Percentiles rank a stretch among this genome's conserved stretches.
These are phyloP conservation scores for Backusella circina DNA, from an alignment of 192 early-diverging fungal species.

Conservation along the genomic window DNA sequence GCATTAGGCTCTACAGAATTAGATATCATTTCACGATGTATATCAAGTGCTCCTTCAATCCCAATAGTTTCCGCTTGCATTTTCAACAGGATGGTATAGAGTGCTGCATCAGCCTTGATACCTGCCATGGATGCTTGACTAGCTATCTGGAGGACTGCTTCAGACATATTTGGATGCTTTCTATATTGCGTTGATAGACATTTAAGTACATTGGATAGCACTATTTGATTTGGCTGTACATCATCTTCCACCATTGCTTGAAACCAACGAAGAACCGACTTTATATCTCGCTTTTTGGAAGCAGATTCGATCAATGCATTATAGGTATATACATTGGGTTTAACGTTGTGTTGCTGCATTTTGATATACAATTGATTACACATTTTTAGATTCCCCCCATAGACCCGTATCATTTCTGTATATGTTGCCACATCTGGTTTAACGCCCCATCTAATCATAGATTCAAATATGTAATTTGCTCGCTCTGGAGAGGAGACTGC, in stretches of 20 bases:
- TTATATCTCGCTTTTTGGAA: slow-evolving; percentile 7
- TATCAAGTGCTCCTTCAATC: slow-evolving; percentile 3
- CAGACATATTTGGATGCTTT: background rate
- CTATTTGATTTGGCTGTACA: slow-evolving; percentile 22
- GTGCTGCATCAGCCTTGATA: slow-evolving; percentile 26
- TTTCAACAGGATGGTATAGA: slow-evolving; percentile 33
- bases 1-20: slow-evolving; percentile 22
- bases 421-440: slow-evolving; percentile 29
- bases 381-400: background rate
- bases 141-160: slow-evolving; percentile 7
- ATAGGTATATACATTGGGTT: slow-evolving; percentile 33
- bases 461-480: slow-evolving; percentile 18
- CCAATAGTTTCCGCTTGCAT: slow-evolving; percentile 17
- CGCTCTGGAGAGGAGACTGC: background rate
- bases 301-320: slow-evolving; percentile 27
- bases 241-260: slow-evolving; percentile 17
- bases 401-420: slow-evolving; percentile 24
- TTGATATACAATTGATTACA: slow-evolving; percentile 17
- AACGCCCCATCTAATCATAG: slow-evolving; percentile 16
- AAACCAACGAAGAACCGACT: slow-evolving; percentile 30
- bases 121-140: slow-evolving; percentile 22
- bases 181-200: slow-evolving; percentile 10
- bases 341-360: slow-evolving; percentile 14
- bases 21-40: slow-evolving; percentile 29
- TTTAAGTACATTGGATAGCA: slow-evolving; percentile 18